A percentile compares a stretch with the other conserved stretches of the same genome.
Conservation (phyloP, 2,329 filamentous ascomycete species). For the Chlorencoelia australis region DNA sequence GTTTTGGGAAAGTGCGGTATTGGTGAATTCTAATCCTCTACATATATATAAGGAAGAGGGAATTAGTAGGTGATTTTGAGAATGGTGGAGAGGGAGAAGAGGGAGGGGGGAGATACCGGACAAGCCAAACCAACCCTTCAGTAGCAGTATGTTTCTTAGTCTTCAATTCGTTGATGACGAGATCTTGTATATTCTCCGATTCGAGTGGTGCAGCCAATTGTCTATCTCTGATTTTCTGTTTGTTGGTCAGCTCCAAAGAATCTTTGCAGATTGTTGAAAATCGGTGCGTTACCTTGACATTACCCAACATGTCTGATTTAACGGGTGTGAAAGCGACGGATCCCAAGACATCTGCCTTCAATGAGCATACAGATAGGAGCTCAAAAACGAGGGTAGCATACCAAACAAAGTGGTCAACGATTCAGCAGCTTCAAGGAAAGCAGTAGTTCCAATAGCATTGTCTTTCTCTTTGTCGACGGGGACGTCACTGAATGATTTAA, state of each 20-base stretch:
- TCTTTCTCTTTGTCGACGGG: conserved; percentile 62
- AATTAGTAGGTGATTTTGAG: neutral
- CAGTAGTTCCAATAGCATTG: conserved; percentile 69
- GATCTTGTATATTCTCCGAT: conserved; percentile 75
- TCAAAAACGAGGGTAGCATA: neutral
- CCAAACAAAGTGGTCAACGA: conserved; percentile 53
- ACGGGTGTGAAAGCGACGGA: conserved; percentile 77
- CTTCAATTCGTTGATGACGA: conserved; percentile 80
- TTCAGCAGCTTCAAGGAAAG: conserved; percentile 89
- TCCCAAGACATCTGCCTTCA: conserved; percentile 46
- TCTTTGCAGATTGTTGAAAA: neutral
- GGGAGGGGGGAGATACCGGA: conserved; percentile 49
- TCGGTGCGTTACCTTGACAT: conserved; percentile 73
- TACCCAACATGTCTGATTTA: conserved; percentile 83
- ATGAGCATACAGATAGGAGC: conserved; percentile 14
- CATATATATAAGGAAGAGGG: conserved; percentile 3
- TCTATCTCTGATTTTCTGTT: conserved; percentile 78
- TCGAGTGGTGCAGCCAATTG: conserved; percentile 68
- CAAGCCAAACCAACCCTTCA: conserved; percentile 85
- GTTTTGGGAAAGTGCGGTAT: conserved; percentile 72
- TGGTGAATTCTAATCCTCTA: conserved; percentile 93
- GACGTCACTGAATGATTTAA: conserved; percentile 77
- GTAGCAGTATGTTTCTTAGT: conserved; percentile 79
- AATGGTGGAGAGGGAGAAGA: conserved; percentile 1
- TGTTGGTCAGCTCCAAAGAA: conserved; percentile 1